Base-by-base conservation (phyloP, 2,329 filamentous ascomycete genomes). In the Exophiala sp. region DNA sequence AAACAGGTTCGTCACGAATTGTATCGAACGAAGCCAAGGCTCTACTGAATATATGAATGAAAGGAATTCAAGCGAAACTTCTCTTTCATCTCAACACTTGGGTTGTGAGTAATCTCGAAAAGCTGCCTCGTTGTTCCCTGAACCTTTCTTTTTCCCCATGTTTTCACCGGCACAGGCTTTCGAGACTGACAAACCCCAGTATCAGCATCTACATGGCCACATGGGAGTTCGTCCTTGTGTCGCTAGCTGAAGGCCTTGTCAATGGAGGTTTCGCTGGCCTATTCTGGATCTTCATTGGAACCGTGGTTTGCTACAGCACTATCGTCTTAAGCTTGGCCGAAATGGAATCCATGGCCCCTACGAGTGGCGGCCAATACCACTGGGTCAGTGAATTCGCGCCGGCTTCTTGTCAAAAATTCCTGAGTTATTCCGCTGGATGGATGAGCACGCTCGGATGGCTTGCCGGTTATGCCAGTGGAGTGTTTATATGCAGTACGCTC, bases 281-380 rank as follows among this genome's bases (percentile, higher is more conserved):
- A 20, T 63, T 68, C 33, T 69, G 65, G 54, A 65, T 66, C 0
- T 72, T 65, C 52, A 53, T 72, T 5, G 68, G 67, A 60, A 71
- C 85, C 29, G 72, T 86, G 14, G 83, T 91, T 5, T 85, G 87
- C 0, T 79, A 87, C 21, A 86, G 87, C 5, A 49, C 44, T 7
- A 77, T 91, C 14, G 66, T 72, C 29, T 59, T 62, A 12, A 71
- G 70, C 3, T 75, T 92, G 65, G 81, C 87, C 0, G 89, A 95
- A 68, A 77, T 90, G 71, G 68, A 69, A 9, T 70, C 68, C 1
- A 74, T 73, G 54, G 55, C 59, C 2, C 57, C 57, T 16, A 58
- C 47, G 6, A 38, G 29, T 11, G 66, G 62, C n/a, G 66, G 65
- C n/a, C 66, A 66, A 47, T 67, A 68, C 70, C 70, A 73, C 51